phyloP scores from a whole-genome alignment of 78 protist species.

The Mantamonas sphyraenae region DNA sequence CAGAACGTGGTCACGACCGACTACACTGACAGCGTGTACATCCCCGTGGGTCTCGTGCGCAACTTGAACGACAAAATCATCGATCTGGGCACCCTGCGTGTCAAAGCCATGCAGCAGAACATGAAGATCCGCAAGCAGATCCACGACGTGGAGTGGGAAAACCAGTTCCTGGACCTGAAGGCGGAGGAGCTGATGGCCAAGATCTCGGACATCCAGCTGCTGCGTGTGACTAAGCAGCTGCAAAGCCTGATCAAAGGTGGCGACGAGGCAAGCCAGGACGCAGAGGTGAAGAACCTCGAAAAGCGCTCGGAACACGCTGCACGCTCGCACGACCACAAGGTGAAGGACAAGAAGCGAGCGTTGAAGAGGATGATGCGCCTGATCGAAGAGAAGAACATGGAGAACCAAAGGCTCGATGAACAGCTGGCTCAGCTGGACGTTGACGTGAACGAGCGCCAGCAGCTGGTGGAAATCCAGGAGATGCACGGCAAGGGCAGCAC shows the following conservation, averaged over 20 bases:
- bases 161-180: constrained; percentile 18
- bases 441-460: constrained; percentile 5
- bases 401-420: constrained; percentile 10
- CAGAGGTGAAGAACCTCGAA: constrained; percentile 4
- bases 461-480: background rate
- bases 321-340: background rate
- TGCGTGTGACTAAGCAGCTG: constrained; percentile 56
- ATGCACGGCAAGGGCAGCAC: background rate
- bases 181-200: constrained; percentile 9
- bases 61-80: constrained; percentile 28
- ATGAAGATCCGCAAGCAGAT: constrained; percentile 20
- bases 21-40: constrained; percentile 22
- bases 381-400: constrained; percentile 13
- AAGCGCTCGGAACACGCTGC: background rate
- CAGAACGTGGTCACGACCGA: constrained; percentile 47
- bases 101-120: constrained; percentile 22
- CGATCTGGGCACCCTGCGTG: constrained; percentile 22
- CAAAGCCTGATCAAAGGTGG: constrained; percentile 46
- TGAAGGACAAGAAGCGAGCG: constrained; percentile 10
- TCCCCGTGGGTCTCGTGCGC: background rate
- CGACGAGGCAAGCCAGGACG: constrained; percentile 13
- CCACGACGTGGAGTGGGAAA: constrained; percentile 35
- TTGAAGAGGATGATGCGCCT: constrained; percentile 4
- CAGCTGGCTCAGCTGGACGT: background rate
- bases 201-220: constrained; percentile 40